These are phyloP conservation scores for Leccinum disarticulatum DNA, from an alignment of 768 basidiomycete genomes.

Conservation along the genomic window DNA sequence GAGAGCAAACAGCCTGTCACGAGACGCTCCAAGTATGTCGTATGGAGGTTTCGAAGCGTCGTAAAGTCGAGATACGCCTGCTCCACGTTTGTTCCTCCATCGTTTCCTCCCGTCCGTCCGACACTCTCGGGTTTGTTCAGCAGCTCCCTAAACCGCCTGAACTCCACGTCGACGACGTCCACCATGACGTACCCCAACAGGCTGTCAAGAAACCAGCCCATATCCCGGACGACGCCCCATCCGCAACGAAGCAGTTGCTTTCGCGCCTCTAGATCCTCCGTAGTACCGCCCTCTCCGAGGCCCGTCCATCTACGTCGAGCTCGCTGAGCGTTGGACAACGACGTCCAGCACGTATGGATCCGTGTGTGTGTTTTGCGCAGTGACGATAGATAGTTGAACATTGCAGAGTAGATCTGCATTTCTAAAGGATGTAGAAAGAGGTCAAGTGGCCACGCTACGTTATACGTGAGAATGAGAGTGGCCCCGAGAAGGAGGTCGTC, in stretches of 20 bases:
- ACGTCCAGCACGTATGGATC: constrained; percentile 80
- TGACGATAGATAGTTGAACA: constrained; percentile 83
- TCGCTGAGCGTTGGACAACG: constrained; percentile 82
- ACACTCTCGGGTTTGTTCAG: constrained; percentile 37
- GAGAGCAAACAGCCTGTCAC: constrained; percentile 78
- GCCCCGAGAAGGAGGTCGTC: constrained; percentile 80
- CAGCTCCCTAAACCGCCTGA: constrained; percentile 63
- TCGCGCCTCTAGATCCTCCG: constrained; percentile 64
- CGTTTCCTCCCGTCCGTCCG: constrained; percentile 10
- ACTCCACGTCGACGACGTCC: constrained; percentile 87
- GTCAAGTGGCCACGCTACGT: constrained; percentile 83
- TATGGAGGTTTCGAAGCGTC: constrained; percentile 78
- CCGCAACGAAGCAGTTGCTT: constrained; percentile 69
- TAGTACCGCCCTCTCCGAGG: constrained; percentile 80
- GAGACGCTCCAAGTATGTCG: constrained; percentile 76
- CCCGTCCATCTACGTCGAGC: constrained; percentile 85
- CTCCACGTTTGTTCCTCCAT: constrained; percentile 26
- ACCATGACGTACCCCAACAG: constrained; percentile 84
- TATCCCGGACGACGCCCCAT: constrained; percentile 85
- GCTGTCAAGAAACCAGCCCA: constrained; percentile 91
- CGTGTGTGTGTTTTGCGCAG: constrained; percentile 81
- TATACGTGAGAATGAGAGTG: constrained; percentile 66
- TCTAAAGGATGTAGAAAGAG: constrained; percentile 81
- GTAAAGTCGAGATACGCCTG: constrained; percentile 72
- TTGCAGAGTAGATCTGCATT: constrained; percentile 66